Percentiles rank a stretch among this genome's conserved stretches.
phyloP scores from a whole-genome alignment of 305 asterid genomes.

The Solanum chacoense region DNA sequence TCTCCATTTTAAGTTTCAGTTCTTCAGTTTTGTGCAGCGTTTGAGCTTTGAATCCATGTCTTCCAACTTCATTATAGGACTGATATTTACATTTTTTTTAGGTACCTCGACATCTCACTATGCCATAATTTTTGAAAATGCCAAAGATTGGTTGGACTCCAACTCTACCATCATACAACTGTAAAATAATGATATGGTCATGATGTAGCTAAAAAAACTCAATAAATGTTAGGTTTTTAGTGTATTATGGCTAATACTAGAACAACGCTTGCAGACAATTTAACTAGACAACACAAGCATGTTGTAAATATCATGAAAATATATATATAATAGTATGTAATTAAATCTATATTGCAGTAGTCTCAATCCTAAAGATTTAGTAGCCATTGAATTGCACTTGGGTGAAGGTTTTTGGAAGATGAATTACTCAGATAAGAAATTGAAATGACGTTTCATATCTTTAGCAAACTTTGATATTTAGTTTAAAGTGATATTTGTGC shows the following conservation, averaged over 20 bases:
- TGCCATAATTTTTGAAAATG: background rate
- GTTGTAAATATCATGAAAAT: background rate
- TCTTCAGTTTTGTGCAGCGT: no score
- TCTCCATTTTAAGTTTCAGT: background rate
- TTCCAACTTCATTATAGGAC: background rate
- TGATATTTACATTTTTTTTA: background rate
- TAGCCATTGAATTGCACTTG: background rate
- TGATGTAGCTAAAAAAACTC: background rate
- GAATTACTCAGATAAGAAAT: background rate
- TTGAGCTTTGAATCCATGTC: no score
- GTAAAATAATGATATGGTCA: background rate
- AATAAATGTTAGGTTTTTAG: background rate
- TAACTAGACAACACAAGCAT: background rate
- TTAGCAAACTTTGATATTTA: no score
- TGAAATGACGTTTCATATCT: background rate
- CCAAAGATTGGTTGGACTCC: background rate
- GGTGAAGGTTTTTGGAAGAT: background rate
- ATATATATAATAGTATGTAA: background rate
- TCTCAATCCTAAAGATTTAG: background rate
- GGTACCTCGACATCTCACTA: background rate
- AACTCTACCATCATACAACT: background rate
- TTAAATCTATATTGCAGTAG: background rate
- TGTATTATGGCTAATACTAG: background rate
- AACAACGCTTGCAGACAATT: background rate
- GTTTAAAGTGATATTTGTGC: no score